These are phyloP conservation scores for Candida morakotiae DNA, from an alignment of 805 yeast species.

Conservation along the genomic window DNA sequence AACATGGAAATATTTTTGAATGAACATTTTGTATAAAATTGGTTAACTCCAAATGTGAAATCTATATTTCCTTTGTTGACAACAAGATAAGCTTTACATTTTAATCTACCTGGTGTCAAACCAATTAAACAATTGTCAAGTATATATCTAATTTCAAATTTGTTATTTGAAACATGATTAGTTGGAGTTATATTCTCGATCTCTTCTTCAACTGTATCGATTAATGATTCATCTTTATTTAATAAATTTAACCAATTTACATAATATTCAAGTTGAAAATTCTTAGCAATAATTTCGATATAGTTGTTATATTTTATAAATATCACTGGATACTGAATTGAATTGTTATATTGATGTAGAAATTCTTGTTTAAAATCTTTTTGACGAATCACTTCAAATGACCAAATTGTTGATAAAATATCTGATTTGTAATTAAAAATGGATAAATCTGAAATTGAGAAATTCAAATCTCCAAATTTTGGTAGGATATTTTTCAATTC, in stretches of 20 bases:
- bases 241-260: conserved; percentile 54
- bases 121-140: conserved; percentile 57
- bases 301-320: conserved; percentile 24
- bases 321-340: conserved; percentile 18
- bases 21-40: conserved; percentile 37
- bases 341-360: conserved; percentile 18
- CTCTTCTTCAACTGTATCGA: conserved; percentile 11
- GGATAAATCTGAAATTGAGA: conserved; percentile 13
- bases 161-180: conserved; percentile 9
- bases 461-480: conserved; percentile 23
- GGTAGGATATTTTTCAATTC: conserved; percentile 14
- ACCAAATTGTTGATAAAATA: conserved; percentile 19
- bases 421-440: conserved; percentile 18
- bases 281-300: conserved; percentile 43
- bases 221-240: conserved; percentile 9
- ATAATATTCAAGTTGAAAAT: conserved; percentile 51
- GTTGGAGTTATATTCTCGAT: conserved; percentile 10
- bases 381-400: conserved; percentile 15
- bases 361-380: conserved; percentile 10
- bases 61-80: conserved; percentile 54
- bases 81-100: conserved; percentile 49
- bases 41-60: conserved; percentile 30
- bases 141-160: conserved; percentile 27
- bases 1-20: conserved; percentile 48
- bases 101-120: conserved; percentile 57